Percentiles rank a stretch among this genome's conserved stretches.
phyloP scores from a whole-genome alignment of 257 asterid species.

The Scutellaria galericulata region DNA sequence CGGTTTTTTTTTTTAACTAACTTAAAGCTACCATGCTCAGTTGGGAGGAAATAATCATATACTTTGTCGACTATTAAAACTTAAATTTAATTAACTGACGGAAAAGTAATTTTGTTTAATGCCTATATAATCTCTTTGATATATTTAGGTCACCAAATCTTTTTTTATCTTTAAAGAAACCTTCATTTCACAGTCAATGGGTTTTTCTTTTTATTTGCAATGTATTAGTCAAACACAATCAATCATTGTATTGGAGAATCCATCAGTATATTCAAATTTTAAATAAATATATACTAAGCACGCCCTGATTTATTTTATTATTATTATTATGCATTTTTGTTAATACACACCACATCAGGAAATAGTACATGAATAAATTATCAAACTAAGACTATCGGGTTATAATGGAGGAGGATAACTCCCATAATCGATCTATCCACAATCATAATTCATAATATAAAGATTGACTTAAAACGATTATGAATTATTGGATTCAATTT shows the following conservation, averaged over 20 bases:
- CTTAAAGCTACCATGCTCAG: no score
- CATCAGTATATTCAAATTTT: constrained; percentile 12
- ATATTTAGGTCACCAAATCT: constrained; percentile 45
- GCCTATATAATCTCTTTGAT: constrained; percentile 25
- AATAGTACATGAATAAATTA: neutral
- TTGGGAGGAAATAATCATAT: no score
- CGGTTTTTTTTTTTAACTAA: no score
- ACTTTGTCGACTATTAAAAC: neutral
- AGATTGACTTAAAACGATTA: no score
- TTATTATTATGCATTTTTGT: neutral
- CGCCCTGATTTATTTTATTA: neutral
- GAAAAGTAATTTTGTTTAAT: neutral
- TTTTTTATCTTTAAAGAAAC: constrained; percentile 29
- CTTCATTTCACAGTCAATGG: constrained; percentile 36
- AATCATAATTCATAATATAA: no score
- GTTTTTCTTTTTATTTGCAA: constrained; percentile 11
- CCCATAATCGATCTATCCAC: no score
- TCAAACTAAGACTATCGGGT: no score
- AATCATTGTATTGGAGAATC: constrained; percentile 25
- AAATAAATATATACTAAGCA: constrained; percentile 22
- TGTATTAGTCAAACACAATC: constrained; percentile 38
- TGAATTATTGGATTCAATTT: no score
- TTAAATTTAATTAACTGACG: constrained; percentile 4
- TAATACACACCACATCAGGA: neutral
- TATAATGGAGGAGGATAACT: no score